Evolutionary conservation across 2,329 filamentous ascomycete genomes (phyloP).

Genomic region (Chrysoporthe cubensis): DNA sequence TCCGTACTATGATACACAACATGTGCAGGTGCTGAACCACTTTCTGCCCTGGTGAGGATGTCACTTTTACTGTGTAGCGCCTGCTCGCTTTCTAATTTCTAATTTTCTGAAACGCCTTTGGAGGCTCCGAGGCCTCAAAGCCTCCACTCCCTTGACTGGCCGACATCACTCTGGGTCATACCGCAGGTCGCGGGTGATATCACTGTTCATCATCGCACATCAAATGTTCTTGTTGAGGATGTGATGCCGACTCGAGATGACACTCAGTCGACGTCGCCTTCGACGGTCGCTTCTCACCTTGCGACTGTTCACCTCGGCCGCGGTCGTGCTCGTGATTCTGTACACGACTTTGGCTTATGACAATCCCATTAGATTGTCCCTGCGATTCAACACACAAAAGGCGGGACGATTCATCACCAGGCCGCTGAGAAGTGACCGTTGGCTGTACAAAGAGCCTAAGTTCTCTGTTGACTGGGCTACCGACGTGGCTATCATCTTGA

Average conservation of each 20-base stretch:
- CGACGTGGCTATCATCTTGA: constrained; percentile 56
- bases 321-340: constrained; percentile 24
- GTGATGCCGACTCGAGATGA: constrained; percentile 17
- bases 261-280: constrained; percentile 15
- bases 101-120: no score
- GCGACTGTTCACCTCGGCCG: constrained; percentile 14
- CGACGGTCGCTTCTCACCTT: constrained; percentile 15
- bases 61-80: no score
- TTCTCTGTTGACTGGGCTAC: constrained; percentile 48
- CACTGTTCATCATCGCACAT: not conserved
- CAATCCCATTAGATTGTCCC: constrained; percentile 33
- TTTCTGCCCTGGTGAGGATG: no score
- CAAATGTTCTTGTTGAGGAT: not conserved
- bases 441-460: constrained; percentile 43
- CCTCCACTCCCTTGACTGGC: no score
- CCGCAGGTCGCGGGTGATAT: not conserved
- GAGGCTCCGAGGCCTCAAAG: no score
- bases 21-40: no score
- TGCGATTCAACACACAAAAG: constrained; percentile 34
- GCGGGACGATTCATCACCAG: constrained; percentile 36
- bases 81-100: no score
- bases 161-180: not conserved
- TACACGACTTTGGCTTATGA: constrained; percentile 37
- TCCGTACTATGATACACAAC: no score
- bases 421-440: constrained; percentile 42